A percentile compares a stretch with the other conserved stretches of the same genome.
Conservation (phyloP, 1,284 basidiomycete genomes). For the Cryptococcus sp. region DNA sequence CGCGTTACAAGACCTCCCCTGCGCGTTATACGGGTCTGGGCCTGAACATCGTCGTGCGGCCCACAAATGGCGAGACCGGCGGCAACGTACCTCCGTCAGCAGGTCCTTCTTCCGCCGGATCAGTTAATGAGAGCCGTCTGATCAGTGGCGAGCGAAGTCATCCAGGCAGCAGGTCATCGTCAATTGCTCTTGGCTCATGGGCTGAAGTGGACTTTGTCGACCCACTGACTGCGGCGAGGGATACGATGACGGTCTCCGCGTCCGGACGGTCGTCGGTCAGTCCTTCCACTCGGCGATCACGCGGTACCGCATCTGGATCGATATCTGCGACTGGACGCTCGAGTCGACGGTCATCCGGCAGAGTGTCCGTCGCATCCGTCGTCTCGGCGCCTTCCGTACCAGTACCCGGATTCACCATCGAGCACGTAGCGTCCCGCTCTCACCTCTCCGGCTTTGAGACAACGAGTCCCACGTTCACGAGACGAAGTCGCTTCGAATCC, state of each 20-base stretch:
- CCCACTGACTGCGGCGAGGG: conserved; percentile 16
- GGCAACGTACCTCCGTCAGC: conserved; percentile 4
- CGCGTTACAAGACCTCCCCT: conserved; percentile 33
- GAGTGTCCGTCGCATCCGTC: not conserved
- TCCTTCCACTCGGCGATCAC: conserved; percentile 1
- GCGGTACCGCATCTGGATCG: not conserved
- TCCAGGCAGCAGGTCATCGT: not conserved
- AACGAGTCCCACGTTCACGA: conserved; percentile 3
- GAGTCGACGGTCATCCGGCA: not conserved
- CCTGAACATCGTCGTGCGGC: conserved; percentile 24
- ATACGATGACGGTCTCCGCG: conserved; percentile 1
- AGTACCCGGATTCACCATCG: conserved; percentile 12
- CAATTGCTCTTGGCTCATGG: conserved; percentile 22
- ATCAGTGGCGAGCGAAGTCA: not conserved
- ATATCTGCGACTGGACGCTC: not conserved
- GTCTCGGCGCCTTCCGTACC: conserved; percentile 6
- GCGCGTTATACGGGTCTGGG: conserved; percentile 27
- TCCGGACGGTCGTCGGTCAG: conserved; percentile 8
- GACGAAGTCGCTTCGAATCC: conserved; percentile 26
- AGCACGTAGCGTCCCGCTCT: conserved; percentile 17
- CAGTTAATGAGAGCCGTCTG: not conserved
- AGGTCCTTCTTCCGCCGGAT: conserved; percentile 6
- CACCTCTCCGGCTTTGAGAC: conserved; percentile 4
- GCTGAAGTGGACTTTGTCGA: conserved; percentile 32
- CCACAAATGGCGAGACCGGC: conserved; percentile 4